A percentile compares a stretch with the other conserved stretches of the same genome.
Conservation (phyloP, 78 protist genomes). For the Pirum gemmata region DNA sequence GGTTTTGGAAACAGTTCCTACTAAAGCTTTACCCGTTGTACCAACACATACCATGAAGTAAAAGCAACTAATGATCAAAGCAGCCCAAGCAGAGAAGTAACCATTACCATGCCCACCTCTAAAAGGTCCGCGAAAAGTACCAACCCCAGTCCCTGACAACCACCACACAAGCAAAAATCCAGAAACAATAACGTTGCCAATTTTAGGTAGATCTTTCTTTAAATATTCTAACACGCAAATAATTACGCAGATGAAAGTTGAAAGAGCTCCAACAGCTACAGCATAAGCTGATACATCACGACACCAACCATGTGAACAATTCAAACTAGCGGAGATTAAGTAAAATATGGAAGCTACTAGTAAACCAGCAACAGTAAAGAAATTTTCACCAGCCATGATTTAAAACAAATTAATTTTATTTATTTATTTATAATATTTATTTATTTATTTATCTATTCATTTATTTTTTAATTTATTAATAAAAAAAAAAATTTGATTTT, state of each 20-base stretch:
- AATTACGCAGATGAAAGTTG: neutral
- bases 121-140: neutral
- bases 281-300: neutral
- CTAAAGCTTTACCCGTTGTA: neutral
- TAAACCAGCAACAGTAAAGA: too few relatives aligned
- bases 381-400: too few relatives aligned
- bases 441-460: too few relatives aligned
- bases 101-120: neutral
- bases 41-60: neutral
- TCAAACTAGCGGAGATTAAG: neutral
- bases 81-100: neutral
- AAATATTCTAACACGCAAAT: neutral
- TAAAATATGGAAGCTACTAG: neutral
- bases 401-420: too few relatives aligned
- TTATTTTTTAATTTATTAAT: too few relatives aligned
- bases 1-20: neutral
- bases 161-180: neutral
- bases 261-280: neutral
- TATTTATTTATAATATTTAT: too few relatives aligned
- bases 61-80: neutral
- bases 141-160: neutral
- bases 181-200: neutral
- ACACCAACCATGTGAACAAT: neutral
- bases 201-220: neutral
- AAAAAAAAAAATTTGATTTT: too few relatives aligned